A percentile compares a stretch with the other conserved stretches of the same genome.
Evolutionary conservation across 2,329 filamentous ascomycete species (phyloP).

Genomic region (Aspergillus tubingensis): DNA sequence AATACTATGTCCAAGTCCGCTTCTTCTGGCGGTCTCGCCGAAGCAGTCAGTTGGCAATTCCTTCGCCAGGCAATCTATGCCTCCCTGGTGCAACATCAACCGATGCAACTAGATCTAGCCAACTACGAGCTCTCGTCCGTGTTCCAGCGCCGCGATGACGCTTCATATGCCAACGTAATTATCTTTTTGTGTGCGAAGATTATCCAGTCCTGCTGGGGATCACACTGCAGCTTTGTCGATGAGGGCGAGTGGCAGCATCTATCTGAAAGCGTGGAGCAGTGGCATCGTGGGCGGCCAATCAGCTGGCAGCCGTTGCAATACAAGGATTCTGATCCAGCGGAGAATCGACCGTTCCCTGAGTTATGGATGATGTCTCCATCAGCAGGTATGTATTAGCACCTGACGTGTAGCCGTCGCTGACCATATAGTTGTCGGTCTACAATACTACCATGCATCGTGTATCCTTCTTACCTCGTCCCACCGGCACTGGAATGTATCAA

Average conservation of each 20-base stretch:
- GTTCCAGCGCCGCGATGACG: constrained; percentile 41
- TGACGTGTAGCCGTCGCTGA: neutral
- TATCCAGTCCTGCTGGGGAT: constrained; percentile 32
- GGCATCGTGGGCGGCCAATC: constrained; percentile 32
- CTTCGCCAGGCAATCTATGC: constrained; percentile 47
- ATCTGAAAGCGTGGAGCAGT: constrained; percentile 30
- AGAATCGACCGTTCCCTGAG: constrained; percentile 35
- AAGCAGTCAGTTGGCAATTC: constrained; percentile 47
- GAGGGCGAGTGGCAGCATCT: constrained; percentile 27
- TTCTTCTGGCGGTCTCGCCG: constrained; percentile 42
- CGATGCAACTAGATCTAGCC: constrained; percentile 40
- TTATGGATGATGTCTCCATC: constrained; percentile 41
- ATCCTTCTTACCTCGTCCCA: constrained; percentile 35
- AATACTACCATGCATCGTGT: constrained; percentile 40
- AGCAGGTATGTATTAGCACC: constrained; percentile 28
- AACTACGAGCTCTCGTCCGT: constrained; percentile 43
- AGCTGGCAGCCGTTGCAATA: constrained; percentile 39
- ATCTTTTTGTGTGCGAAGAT: constrained; percentile 45
- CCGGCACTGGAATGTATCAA: constrained; percentile 21
- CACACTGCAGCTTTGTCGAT: constrained; percentile 24
- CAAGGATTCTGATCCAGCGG: constrained; percentile 25
- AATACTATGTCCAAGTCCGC: constrained; percentile 43
- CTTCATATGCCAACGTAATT: constrained; percentile 41
- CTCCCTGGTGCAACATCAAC: constrained; percentile 39
- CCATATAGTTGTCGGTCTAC: constrained; percentile 37